Evolutionary conservation across 805 yeast genomes (phyloP).

Genomic region (Lachancea fermentati): DNA sequence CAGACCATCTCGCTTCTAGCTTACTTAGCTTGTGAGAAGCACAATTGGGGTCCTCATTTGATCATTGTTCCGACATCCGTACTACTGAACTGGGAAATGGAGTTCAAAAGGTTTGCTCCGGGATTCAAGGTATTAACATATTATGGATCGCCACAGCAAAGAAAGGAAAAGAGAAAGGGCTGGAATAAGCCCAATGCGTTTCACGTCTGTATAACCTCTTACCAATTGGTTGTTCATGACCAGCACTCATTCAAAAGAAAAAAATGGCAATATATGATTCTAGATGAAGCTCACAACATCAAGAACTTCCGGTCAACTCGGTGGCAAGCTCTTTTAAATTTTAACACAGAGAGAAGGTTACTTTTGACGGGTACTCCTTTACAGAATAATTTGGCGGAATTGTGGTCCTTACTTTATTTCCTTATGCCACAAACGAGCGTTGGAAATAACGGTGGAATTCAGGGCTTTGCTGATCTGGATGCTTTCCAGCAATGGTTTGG

Average conservation of each 20-base stretch:
- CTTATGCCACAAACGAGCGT: slow-evolving; percentile 94
- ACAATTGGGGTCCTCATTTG: slow-evolving; percentile 96
- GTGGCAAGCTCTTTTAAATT: slow-evolving; percentile 93
- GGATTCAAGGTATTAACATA: slow-evolving; percentile 94
- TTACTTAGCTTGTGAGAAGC: slow-evolving; percentile 88
- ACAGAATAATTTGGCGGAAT: slow-evolving; percentile 89
- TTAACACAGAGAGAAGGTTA: slow-evolving; percentile 84
- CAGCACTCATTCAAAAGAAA: slow-evolving; percentile 89
- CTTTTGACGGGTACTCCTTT: slow-evolving; percentile 94
- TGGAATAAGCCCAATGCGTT: slow-evolving; percentile 96
- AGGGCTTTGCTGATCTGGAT: slow-evolving; percentile 92
- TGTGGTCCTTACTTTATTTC: slow-evolving; percentile 93
- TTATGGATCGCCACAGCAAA: slow-evolving; percentile 94
- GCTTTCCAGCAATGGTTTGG: slow-evolving; percentile 99
- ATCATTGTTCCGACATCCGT: slow-evolving; percentile 97
- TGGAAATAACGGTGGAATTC: slow-evolving; percentile 36
- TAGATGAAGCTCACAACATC: slow-evolving; percentile 97
- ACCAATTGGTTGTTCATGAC: slow-evolving; percentile 96
- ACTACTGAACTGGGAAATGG: slow-evolving; percentile 99
- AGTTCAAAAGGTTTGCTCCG: slow-evolving; percentile 95
- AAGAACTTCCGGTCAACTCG: slow-evolving; percentile 93
- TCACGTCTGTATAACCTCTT: slow-evolving; percentile 95
- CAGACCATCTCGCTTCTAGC: slow-evolving; percentile 86
- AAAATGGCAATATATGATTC: slow-evolving; percentile 92
- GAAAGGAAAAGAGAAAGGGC: slow-evolving; percentile 92